These are phyloP conservation scores for Achaetomiella virescens DNA, from an alignment of 495 filamentous ascomycete genomes.

Conservation along the genomic window DNA sequence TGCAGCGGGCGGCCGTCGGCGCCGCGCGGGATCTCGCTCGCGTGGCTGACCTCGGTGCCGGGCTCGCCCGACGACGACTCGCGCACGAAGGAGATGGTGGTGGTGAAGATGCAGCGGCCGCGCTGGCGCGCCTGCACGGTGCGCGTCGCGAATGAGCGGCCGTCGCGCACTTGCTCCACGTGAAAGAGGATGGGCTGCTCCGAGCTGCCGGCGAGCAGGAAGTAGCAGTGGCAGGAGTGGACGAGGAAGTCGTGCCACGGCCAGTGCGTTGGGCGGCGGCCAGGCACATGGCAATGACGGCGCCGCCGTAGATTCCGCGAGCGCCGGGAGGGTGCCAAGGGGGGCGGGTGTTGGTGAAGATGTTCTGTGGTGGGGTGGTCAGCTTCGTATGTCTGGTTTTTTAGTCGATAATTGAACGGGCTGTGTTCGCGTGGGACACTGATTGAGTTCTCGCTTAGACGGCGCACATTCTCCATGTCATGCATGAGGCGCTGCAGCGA, in stretches of 20 bases:
- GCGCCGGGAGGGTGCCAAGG: slow-evolving; percentile 89
- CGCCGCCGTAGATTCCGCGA: slow-evolving; percentile 87
- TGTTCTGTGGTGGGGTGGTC: slow-evolving; percentile 46
- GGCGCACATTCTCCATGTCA: too few species aligned
- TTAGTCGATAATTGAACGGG: not conserved
- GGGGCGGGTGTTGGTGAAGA: slow-evolving; percentile 88
- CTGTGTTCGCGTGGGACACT: not conserved
- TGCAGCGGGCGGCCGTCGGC: slow-evolving; percentile 23
- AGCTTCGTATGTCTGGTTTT: not conserved
- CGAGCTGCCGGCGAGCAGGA: slow-evolving; percentile 81
- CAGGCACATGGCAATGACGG: slow-evolving; percentile 87
- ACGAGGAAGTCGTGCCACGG: slow-evolving; percentile 73
- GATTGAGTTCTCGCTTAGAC: too few species aligned
- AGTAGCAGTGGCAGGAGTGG: slow-evolving; percentile 98
- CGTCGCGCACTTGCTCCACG: slow-evolving; percentile 86
- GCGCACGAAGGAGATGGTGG: slow-evolving; percentile 79
- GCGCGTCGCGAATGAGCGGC: slow-evolving; percentile 85
- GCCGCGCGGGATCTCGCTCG: slow-evolving; percentile 47
- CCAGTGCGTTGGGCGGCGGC: slow-evolving; percentile 84
- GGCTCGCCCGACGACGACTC: slow-evolving; percentile 41
- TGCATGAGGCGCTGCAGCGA: slow-evolving; percentile 8
- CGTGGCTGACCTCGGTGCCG: slow-evolving; percentile 54
- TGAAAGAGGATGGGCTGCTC: slow-evolving; percentile 82
- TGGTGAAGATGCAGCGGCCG: slow-evolving; percentile 90
- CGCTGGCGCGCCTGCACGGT: slow-evolving; percentile 90